Evolutionary conservation across 208 protist species (phyloP), one percentile per base, ranked within the genome.

Genomic region (Acanthamoeba royreba): DNA sequence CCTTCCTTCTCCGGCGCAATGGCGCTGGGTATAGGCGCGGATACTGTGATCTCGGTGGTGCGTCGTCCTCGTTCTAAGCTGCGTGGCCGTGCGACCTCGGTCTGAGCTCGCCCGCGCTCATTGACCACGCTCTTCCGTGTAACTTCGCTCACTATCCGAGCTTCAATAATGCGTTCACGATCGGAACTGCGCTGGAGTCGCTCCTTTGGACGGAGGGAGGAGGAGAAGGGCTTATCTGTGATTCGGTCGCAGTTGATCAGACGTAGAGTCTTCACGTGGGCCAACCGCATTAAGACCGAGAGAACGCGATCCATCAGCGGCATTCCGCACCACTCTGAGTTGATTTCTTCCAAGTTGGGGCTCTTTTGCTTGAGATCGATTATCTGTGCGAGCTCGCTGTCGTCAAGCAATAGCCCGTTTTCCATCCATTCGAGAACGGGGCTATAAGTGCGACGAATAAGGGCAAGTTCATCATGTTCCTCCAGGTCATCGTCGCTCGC

Each of bases 211-310:
- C 4, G 4, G 25, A 83, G 19, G 40, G 72, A 83, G 22, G 72
- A 45, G 0, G 72, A 38, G 72, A 83, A 83, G 7, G 72, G 72
- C 72, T 35, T 83, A 13, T 83, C 42, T 43, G 72, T 83, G 22
- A 83, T 83, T 4, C 72, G 72, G 19, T 83, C 72, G 72, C 72
- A 83, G 72, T 83, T 83, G 40, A 83, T 43, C 72, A 83, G 72
- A 5, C 19, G 72, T 43, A 83, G 72, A 25, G 72, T 83, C 22
- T 83, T 83, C 25, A 83, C 72, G 4, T 19, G 13, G 13, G 72
- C 72, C 22, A 83, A 31, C 35, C 72, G 72, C 72, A 83, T 19
- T 25, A 83, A 28, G 3, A 83, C 33, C 8, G 72, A 83, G 9
- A 83, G 72, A 17, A 83, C 72, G 25, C 72, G 72, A 31, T 83